Conservation (phyloP, 2,329 filamentous ascomycete genomes). For the Ascochyta rabiei region DNA sequence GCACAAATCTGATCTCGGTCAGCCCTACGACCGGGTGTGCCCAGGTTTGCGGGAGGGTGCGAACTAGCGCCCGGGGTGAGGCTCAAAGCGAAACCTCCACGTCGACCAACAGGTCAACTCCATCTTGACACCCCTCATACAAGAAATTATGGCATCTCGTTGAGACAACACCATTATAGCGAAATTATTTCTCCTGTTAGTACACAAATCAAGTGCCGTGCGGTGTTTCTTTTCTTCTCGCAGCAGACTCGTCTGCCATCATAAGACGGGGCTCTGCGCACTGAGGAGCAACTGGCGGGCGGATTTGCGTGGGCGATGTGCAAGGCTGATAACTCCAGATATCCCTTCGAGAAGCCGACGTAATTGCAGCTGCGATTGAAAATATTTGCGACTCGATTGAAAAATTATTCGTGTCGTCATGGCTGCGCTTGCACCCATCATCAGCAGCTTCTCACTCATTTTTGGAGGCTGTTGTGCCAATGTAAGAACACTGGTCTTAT, state of each 20-base stretch:
- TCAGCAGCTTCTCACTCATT: conserved; percentile 77
- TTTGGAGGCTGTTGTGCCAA: conserved; percentile 97
- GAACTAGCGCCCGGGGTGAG: conserved; percentile 35
- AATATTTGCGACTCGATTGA: not conserved
- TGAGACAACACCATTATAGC: not conserved
- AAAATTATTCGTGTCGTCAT: conserved; percentile 21
- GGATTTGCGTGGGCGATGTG: not conserved
- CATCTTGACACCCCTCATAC: not conserved
- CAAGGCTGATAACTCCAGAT: not conserved
- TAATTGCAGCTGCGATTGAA: not conserved
- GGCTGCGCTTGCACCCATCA: conserved; percentile 45
- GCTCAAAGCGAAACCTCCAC: conserved; percentile 39
- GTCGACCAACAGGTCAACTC: conserved; percentile 27
- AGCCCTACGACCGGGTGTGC: conserved; percentile 23
- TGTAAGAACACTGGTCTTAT: conserved; percentile 58
- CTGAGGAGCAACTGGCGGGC: not conserved
- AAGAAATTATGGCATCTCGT: not conserved
- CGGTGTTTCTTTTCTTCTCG: not conserved
- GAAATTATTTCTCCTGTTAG: not conserved
- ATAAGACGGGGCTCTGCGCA: not conserved
- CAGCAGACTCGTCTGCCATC: not conserved
- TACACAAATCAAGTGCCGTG: not conserved
- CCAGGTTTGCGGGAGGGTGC: conserved; percentile 7
- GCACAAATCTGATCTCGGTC: conserved; percentile 10
- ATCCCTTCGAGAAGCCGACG: not conserved